Evolutionary conservation across 2,329 filamentous ascomycete species (phyloP).

Genomic region (Colletotrichum horii): DNA sequence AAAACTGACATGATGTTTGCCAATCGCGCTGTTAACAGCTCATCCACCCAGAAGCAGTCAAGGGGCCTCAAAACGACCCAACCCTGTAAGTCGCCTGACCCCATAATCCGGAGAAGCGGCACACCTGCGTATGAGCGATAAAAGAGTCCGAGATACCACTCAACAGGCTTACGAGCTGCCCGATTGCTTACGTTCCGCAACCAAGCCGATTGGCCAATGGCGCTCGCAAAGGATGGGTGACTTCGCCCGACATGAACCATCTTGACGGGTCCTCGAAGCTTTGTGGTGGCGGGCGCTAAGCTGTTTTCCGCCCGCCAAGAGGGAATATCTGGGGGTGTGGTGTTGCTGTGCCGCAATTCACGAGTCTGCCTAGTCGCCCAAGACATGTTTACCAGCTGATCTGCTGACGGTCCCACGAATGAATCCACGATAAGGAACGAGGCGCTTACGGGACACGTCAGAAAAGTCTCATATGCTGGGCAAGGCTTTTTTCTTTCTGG

Average conservation of each 20-base stretch:
- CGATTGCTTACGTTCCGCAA: neutral
- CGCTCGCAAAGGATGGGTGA: neutral
- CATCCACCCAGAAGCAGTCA: neutral
- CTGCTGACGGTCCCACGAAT: neutral
- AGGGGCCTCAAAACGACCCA: neutral
- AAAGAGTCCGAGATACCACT: neutral
- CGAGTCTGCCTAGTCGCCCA: slow-evolving; percentile 1
- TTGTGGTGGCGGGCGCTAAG: neutral
- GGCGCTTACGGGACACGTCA: neutral
- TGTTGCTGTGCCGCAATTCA: neutral
- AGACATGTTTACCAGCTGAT: neutral
- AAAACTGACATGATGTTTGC: neutral
- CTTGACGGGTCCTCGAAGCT: neutral
- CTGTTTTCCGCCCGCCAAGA: neutral
- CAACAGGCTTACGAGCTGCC: neutral
- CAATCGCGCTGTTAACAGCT: neutral
- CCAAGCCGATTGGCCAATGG: neutral
- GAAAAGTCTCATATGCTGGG: neutral
- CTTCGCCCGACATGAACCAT: slow-evolving; percentile 10
- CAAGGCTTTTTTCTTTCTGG: neutral
- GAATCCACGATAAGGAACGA: neutral
- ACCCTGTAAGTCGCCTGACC: neutral
- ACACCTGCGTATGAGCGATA: neutral
- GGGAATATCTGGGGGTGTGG: neutral
- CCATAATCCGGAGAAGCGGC: neutral